These are phyloP conservation scores for Penicillium sp. DNA, from an alignment of 2,329 filamentous ascomycete species.

Conservation along the genomic window DNA sequence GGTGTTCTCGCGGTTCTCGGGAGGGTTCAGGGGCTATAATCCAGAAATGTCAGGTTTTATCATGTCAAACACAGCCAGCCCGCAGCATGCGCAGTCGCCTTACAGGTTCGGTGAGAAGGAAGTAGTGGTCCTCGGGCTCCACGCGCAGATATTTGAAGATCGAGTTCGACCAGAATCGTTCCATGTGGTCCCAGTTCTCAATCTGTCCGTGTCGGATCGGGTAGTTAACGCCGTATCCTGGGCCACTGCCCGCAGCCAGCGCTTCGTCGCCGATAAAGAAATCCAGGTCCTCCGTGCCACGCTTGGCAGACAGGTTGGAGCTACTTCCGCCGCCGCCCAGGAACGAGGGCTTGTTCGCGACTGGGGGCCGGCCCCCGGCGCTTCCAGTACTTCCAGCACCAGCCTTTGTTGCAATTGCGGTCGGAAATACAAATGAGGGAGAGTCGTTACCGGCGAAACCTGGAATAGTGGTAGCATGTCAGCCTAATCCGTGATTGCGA, in stretches of 20 bases:
- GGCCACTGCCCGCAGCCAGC: slow-evolving; percentile 69
- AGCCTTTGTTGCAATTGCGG: slow-evolving; percentile 92
- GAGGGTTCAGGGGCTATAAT: slow-evolving; percentile 79
- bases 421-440: slow-evolving; percentile 97
- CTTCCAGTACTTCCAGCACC: slow-evolving; percentile 58
- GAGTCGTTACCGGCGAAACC: slow-evolving; percentile 99
- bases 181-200: slow-evolving; percentile 99
- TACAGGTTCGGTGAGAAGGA: slow-evolving; percentile 93
- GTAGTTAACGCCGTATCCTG: slow-evolving; percentile 93
- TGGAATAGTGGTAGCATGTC: slow-evolving; percentile 37
- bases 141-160: slow-evolving; percentile 99
- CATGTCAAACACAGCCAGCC: background rate
- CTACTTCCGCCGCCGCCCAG: slow-evolving; percentile 76
- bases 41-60: slow-evolving; percentile 4
- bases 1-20: slow-evolving; percentile 97
- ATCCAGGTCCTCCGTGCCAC: slow-evolving; percentile 93
- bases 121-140: slow-evolving; percentile 97
- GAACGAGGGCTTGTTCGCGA: slow-evolving; percentile 92
- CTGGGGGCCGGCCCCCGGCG: slow-evolving; percentile 76
- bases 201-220: slow-evolving; percentile 96
- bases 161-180: slow-evolving; percentile 99
- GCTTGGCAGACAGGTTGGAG: slow-evolving; percentile 78
- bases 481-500: slow-evolving; percentile 23
- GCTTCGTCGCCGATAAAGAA: slow-evolving; percentile 99
- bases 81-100: slow-evolving; percentile 24